Percentiles rank a stretch among this genome's conserved stretches.
phyloP scores from a whole-genome alignment of 306 rosid genomes.

The Trifolium subterraneum region DNA sequence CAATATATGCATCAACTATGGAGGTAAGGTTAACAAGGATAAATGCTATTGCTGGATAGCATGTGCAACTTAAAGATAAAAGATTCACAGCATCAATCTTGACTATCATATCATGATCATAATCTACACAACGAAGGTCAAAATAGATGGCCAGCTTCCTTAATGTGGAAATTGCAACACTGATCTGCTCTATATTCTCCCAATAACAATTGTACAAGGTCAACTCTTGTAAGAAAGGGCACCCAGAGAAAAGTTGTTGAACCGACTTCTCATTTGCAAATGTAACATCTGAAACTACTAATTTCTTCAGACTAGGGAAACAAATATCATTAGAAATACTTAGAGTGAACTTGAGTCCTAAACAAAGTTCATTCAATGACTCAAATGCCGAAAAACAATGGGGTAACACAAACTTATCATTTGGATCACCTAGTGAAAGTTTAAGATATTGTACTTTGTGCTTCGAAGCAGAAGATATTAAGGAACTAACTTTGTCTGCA shows the following conservation, averaged over 20 bases:
- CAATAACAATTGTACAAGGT: constrained; percentile 4
- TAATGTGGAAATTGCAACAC: constrained; percentile 13
- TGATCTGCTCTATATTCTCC: not conserved
- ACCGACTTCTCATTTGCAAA: constrained; percentile 27
- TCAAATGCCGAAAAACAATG: constrained; percentile 16
- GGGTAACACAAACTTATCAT: not conserved
- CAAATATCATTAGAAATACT: not conserved
- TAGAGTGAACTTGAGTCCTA: not conserved
- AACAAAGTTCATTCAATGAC: constrained; percentile 15
- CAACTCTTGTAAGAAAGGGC: constrained; percentile 10
- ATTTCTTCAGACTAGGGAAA: constrained; percentile 21
- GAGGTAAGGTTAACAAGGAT: too few relatives aligned
- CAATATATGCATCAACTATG: too few relatives aligned
- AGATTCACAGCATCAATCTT: constrained; percentile 37
- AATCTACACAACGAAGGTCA: not conserved
- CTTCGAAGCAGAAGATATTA: constrained; percentile 10
- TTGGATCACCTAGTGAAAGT: not conserved
- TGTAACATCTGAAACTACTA: constrained; percentile 4
- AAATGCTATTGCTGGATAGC: too few relatives aligned
- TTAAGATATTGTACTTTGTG: constrained; percentile 27
- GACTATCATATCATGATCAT: too few relatives aligned
- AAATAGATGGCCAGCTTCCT: not conserved
- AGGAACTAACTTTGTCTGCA: not conserved
- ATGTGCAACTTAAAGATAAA: constrained; percentile 3
- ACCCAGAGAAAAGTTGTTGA: constrained; percentile 17